Evolutionary conservation across 2,329 filamentous ascomycete species (phyloP).

Genomic region (Nemania serpens): DNA sequence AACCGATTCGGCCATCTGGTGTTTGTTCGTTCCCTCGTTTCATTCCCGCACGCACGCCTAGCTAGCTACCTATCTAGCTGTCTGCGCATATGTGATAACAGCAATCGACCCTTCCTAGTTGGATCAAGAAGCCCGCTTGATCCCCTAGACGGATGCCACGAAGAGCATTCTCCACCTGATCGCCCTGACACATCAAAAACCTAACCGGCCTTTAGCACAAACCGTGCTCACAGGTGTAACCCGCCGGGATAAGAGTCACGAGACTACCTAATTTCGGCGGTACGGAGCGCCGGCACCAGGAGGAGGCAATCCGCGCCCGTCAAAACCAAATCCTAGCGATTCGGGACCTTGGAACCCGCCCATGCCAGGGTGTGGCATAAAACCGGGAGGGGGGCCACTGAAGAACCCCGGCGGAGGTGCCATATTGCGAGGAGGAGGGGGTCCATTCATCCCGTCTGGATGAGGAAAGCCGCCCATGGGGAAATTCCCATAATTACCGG

Average conservation of each 20-base stretch:
- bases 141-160: not conserved
- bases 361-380: slow-evolving; percentile 60
- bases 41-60: not conserved
- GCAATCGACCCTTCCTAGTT: not conserved
- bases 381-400: slow-evolving; percentile 52
- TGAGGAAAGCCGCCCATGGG: slow-evolving; percentile 56
- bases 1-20: not conserved
- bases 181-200: slow-evolving; percentile 1
- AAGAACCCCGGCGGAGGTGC: slow-evolving; percentile 64
- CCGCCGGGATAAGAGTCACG: not conserved
- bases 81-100: not conserved
- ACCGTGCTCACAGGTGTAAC: not conserved
- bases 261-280: slow-evolving; percentile 42
- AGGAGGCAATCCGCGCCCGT: slow-evolving; percentile 60
- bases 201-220: slow-evolving; percentile 2
- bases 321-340: slow-evolving; percentile 57
- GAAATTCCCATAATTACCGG: slow-evolving; percentile 65
- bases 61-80: not conserved
- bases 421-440: slow-evolving; percentile 47
- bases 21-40: not conserved
- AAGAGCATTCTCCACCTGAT: not conserved
- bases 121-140: not conserved
- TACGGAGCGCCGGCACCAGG: slow-evolving; percentile 48
- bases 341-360: slow-evolving; percentile 62
- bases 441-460: slow-evolving; percentile 55